Evolutionary conservation across 495 filamentous ascomycete species (phyloP), one percentile per base, ranked within the genome.

Genomic region (Penicillium samsonianum): DNA sequence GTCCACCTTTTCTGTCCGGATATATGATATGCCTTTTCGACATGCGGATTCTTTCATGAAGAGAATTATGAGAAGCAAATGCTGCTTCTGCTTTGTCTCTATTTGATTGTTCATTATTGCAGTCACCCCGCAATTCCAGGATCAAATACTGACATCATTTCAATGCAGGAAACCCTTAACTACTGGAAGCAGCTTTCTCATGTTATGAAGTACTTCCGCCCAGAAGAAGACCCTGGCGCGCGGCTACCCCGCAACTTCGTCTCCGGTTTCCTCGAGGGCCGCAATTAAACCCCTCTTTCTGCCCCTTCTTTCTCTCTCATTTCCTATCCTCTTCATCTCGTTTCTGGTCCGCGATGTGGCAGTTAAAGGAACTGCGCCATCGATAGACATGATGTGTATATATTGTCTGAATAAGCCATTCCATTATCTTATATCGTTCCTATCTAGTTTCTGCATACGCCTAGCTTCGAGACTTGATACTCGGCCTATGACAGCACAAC

Each of bases 171-270:
- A 84, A 98, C 91, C 35, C 83, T 98, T 79, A 98, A 98, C 76
- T 98, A 88, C 84, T 98, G 95, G 94, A 96, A 96, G 77, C 95
- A 98, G 78, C 82, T 93, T 50, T 88, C 90, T 46, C 94, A 98
- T 70, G 84, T 98, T 62, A 90, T 98, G 82, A 96, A 96, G 68
- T 98, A 95, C 77, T 98, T 97, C 82, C 84, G 91, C 65, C 79
- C 85, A 70, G 91, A 96, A 73, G 92, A 96, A 72, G 90, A 96
- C 60, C 82, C 85, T 23, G 85, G 81, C 59, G 87, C 88, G 56
- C 83, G 82, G 62, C 75, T 96, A 73, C 94, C 94, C 28, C 78
- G 82, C 55, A 91, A 84, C 73, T 98, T 98, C 76, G 91, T 98
- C 75, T 80, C 82, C 59, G 91, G 91, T 30, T 98, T 98, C 81